Evolutionary conservation across 208 protist species (phyloP).

Genomic region (Angomonas desouzai): DNA sequence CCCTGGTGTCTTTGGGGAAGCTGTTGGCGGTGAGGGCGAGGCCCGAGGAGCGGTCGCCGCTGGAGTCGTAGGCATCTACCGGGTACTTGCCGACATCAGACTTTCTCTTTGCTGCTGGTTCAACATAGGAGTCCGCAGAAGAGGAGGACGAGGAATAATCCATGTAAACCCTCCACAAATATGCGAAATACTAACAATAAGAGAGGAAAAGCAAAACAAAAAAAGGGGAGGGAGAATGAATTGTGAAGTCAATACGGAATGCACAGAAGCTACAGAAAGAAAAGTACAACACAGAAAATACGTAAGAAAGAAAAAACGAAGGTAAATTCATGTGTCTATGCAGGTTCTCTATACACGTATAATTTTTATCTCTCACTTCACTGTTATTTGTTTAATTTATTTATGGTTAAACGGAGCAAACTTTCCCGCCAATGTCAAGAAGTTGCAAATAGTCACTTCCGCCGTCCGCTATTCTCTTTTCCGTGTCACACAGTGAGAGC

Average conservation of each 20-base stretch:
- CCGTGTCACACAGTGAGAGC: slow-evolving; percentile 79
- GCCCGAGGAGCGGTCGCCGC: not conserved
- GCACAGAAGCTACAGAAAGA: not conserved
- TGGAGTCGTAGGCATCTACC: not conserved
- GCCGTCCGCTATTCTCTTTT: slow-evolving; percentile 73
- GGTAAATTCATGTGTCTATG: not conserved
- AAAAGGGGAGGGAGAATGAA: not conserved
- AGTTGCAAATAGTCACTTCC: slow-evolving; percentile 86
- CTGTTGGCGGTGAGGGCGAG: not conserved
- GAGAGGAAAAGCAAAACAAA: not conserved
- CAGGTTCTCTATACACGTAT: too few relatives aligned
- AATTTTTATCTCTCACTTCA: too few relatives aligned
- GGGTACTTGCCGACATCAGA: not conserved
- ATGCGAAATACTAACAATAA: not conserved
- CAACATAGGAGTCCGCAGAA: slow-evolving; percentile 3
- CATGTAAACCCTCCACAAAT: not conserved
- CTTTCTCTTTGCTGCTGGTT: not conserved
- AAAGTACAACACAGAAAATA: not conserved
- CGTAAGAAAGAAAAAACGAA: not conserved
- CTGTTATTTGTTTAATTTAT: too few relatives aligned
- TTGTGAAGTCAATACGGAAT: not conserved
- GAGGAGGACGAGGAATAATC: slow-evolving; percentile 8
- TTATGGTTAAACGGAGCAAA: not conserved
- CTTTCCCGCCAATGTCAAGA: slow-evolving; percentile 56
- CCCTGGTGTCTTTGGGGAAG: not conserved